phyloP scores from a whole-genome alignment of 805 yeast species.

The Wickerhamiella australiensis region DNA sequence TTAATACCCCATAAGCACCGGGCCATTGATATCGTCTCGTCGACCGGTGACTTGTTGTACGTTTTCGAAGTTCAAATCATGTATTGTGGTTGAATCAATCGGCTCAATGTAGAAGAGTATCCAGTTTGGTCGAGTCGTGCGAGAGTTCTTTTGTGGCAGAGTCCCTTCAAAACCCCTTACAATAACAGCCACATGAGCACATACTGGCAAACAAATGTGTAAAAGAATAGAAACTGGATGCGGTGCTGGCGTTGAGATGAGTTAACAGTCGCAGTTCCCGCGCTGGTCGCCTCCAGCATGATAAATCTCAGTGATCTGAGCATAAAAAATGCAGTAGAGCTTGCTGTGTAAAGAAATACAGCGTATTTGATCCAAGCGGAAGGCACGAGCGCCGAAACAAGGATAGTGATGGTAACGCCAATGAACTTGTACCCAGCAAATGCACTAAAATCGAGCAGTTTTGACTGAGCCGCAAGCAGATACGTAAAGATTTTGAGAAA shows the following conservation, averaged over 20 bases:
- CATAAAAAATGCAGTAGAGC: constrained; percentile 43
- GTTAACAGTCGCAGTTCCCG: constrained; percentile 42
- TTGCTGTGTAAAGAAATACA: constrained; percentile 38
- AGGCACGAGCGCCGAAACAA: constrained; percentile 25
- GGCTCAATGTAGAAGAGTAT: too few relatives aligned
- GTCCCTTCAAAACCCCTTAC: too few relatives aligned
- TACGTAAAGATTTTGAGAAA: constrained; percentile 75
- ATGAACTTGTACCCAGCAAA: constrained; percentile 93
- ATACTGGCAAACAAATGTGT: constrained; percentile 72
- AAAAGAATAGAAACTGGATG: constrained; percentile 74
- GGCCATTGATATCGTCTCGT: too few relatives aligned
- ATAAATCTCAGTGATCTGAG: constrained; percentile 49
- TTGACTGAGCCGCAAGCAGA: constrained; percentile 56
- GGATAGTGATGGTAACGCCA: constrained; percentile 36
- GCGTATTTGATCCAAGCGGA: constrained; percentile 37
- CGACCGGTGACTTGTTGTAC: too few relatives aligned
- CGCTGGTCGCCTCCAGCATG: constrained; percentile 41
- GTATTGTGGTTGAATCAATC: too few relatives aligned
- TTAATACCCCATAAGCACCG: too few relatives aligned
- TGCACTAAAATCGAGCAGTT: constrained; percentile 71
- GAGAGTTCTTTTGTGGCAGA: too few relatives aligned
- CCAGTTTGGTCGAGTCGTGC: too few relatives aligned
- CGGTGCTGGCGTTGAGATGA: constrained; percentile 63
- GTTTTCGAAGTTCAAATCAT: too few relatives aligned
- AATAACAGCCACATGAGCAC: constrained; percentile 44